These are phyloP conservation scores for Spathaspora girioi DNA, from an alignment of 805 yeast genomes.

Conservation along the genomic window DNA sequence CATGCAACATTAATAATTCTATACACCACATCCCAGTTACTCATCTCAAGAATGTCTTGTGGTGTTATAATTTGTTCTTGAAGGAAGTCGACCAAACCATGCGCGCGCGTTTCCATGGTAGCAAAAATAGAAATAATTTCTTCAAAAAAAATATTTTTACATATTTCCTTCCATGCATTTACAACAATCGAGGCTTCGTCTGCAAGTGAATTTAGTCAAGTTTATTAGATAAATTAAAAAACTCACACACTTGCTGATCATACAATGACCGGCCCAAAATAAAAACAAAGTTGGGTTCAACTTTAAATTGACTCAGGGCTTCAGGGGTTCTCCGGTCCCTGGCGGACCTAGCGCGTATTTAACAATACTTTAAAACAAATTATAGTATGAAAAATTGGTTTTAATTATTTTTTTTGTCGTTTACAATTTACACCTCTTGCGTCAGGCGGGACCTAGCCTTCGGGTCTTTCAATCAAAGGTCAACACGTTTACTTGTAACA, in stretches of 20 bases:
- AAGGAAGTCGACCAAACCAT: background rate
- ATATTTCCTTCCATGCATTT: background rate
- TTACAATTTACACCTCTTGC: too few species aligned
- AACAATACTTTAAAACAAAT: too few species aligned
- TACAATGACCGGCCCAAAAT: background rate
- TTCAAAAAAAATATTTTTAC: background rate
- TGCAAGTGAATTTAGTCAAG: background rate
- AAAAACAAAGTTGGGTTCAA: background rate
- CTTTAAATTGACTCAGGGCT: background rate
- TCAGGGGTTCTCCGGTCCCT: background rate
- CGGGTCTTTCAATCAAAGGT: too few species aligned
- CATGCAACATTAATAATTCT: too few species aligned
- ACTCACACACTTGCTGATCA: background rate
- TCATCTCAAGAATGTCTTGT: too few species aligned
- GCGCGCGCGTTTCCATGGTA: background rate
- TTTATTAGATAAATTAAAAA: background rate
- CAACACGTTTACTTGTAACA: too few species aligned
- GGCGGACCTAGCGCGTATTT: too few species aligned
- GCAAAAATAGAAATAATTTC: background rate
- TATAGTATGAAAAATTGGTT: too few species aligned
- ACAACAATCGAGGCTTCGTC: background rate
- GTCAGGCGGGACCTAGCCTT: too few species aligned
- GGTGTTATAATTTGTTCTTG: too few species aligned
- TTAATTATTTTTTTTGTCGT: too few species aligned
- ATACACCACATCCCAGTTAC: too few species aligned